Conservation (phyloP, 2,329 filamentous ascomycete species). For the Bipolaris bicolor region DNA sequence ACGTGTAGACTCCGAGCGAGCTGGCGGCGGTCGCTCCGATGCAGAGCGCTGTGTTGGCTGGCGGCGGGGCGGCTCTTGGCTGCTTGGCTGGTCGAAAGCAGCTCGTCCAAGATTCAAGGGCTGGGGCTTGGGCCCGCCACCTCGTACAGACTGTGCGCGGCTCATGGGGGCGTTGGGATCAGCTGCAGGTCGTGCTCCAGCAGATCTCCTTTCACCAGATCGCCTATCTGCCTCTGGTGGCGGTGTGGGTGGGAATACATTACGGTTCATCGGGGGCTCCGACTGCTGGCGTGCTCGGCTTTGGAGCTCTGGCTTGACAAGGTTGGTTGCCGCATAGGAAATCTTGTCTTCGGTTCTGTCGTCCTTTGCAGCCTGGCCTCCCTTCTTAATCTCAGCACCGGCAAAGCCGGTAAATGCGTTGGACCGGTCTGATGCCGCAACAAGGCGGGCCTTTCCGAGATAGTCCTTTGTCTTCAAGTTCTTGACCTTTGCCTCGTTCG, state of each 20-base stretch:
- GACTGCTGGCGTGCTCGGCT: slow-evolving; percentile 81
- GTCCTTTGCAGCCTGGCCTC: slow-evolving; percentile 65
- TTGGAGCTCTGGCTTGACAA: slow-evolving; percentile 83
- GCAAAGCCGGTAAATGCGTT: slow-evolving; percentile 85
- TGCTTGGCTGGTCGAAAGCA: slow-evolving; percentile 53
- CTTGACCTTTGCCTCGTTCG: slow-evolving; percentile 97
- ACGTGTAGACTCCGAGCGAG: slow-evolving; percentile 45
- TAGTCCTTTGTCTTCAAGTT: slow-evolving; percentile 98
- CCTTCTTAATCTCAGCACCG: slow-evolving; percentile 78
- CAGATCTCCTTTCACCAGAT: slow-evolving; percentile 30
- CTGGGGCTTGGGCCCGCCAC: slow-evolving; percentile 56
- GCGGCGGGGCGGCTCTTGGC: slow-evolving; percentile 42
- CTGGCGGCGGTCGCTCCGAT: slow-evolving; percentile 52
- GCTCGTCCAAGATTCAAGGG: slow-evolving; percentile 57
- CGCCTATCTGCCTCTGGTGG: slow-evolving; percentile 80
- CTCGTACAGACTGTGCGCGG: slow-evolving; percentile 58
- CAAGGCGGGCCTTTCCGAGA: slow-evolving; percentile 90
- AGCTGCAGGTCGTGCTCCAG: slow-evolving; percentile 23
- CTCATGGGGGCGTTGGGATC: slow-evolving; percentile 44
- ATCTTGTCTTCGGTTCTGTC: slow-evolving; percentile 83
- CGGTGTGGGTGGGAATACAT: slow-evolving; percentile 96
- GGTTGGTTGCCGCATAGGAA: slow-evolving; percentile 89
- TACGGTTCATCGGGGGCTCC: slow-evolving; percentile 78
- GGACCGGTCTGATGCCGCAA: slow-evolving; percentile 81
- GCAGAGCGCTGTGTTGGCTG: slow-evolving; percentile 50